Evolutionary conservation across 805 yeast genomes (phyloP), one percentile per base, ranked within the genome.

Genomic region (Kodamaea hsintzibuensis): DNA sequence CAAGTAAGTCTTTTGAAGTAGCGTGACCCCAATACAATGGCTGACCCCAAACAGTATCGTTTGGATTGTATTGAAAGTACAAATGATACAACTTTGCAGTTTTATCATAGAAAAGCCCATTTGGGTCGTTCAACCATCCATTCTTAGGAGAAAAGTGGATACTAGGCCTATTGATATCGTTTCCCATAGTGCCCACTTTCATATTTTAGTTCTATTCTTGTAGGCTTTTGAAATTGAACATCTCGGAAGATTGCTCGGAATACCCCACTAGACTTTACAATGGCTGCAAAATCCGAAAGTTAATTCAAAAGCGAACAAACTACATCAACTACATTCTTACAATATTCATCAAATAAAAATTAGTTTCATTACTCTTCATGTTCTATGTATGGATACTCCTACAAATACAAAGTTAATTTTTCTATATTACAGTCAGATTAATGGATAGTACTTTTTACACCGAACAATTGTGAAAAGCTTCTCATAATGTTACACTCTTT

Each of bases 61-160:
- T 59, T 2, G 78, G 78, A 53, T 72, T 69, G 61, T 64, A 67
- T 57, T 75, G 80, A 59, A 60, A 75, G 63, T 72, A 75, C 49
- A 67, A 39, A 55, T 75, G 80, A 65, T 67, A 75, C 17, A 63
- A 18, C 7, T 64, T 60, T 7, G 62, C 65, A 37, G 56, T 60
- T 8, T 59, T 57, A 56, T 71, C 73, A 55, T 65, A 73, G 57
- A 70, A 64, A 47, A 73, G 57, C 6, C 79, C 80, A 54, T 74
- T 74, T n/a, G 80, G 79, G 56, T 76, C 80, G 57, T 75, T 75
- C 75, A 75, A 69, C 70, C 76, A 75, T 5, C 73, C 73, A 6
- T 51, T 45, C 6, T 59, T 54, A 1, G 80, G 78, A 2, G 77
- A 60, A 42, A 62, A 66, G 55, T 75, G 79, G 35, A 63, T 40